A percentile compares a stretch with the other conserved stretches of the same genome.
Evolutionary conservation across 1,139 yeast species (phyloP).

Genomic region (Diutina pseudorugosa): DNA sequence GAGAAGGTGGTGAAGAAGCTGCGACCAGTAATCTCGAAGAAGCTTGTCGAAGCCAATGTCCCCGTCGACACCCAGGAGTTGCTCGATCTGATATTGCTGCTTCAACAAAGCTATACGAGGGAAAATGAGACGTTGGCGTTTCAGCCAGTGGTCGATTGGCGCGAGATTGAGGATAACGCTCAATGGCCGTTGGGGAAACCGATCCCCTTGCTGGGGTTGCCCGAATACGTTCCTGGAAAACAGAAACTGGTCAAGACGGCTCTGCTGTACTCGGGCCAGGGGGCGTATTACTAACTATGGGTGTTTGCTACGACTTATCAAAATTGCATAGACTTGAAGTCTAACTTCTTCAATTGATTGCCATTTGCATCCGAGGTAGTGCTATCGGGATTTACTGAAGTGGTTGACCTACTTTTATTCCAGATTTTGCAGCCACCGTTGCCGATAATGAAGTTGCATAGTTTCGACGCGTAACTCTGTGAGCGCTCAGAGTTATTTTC

Average conservation of each 20-base stretch:
- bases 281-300: neutral
- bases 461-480: too few relatives aligned
- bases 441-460: too few relatives aligned
- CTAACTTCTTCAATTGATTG: too few relatives aligned
- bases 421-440: too few relatives aligned
- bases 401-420: too few relatives aligned
- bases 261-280: neutral
- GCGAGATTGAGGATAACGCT: conserved; percentile 24
- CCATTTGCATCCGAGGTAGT: too few relatives aligned
- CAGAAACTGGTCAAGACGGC: neutral
- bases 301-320: too few relatives aligned
- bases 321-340: too few relatives aligned
- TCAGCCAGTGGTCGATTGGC: conserved; percentile 26
- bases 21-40: conserved; percentile 22
- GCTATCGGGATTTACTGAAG: too few relatives aligned
- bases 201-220: conserved; percentile 15
- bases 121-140: conserved; percentile 31
- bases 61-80: conserved; percentile 26
- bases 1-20: conserved; percentile 26
- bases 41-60: conserved; percentile 18
- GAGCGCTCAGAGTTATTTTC: too few relatives aligned
- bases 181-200: conserved; percentile 35
- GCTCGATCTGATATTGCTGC: conserved; percentile 26
- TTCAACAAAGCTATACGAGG: conserved; percentile 28
- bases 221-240: neutral